Base-by-base conservation (phyloP, 805 yeast genomes). In the Ogataea neopini region DNA sequence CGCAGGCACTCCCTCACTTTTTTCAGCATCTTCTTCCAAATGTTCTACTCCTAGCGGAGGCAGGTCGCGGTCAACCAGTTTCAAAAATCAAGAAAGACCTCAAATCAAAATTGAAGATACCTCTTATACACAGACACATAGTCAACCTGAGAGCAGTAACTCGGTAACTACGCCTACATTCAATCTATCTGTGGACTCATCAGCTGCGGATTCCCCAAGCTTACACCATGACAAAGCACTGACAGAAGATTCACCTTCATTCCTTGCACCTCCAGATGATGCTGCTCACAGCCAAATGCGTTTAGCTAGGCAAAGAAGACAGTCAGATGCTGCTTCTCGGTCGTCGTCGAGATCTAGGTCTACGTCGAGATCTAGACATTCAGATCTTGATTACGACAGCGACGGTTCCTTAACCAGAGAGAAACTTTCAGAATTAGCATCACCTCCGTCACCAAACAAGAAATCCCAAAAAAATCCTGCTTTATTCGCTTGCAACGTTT, bases 401-500 rank as follows among this genome's bases (percentile, higher is more conserved):
- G 63, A 49, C 40, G 54, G 57, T 11, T 64, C 76, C 5, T 59
- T 50, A 15, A 56, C 54, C n/a, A 47, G 84, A 30, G 85, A 84
- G 53, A 78, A 83, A 58, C 77, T 84, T 73, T 66, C 83, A 17
- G 88, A 82, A 56, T 67, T 85, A 45, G 89, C 89, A 1, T 72
- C 81, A 9, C 81, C 87, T 35, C 61, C 77, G 2, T 47, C 57
- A 8, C 50, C 58, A 17, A 71, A 78, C 40, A 77, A 77, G 60
- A 67, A 87, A 19, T 72, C 77, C 6, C 89, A 85, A 57, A 85
- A 84, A 51, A 83, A 83, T 59, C 92, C 92, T 0, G 79, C 87
- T 20, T 75, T 81, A 7, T 87, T 79, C 66, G 85, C 85, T 2
- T 92, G 98, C 65, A 82, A 83, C 49, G 68, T 87, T 36, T 92